phyloP scores from a whole-genome alignment of 768 basidiomycete genomes.

The Podaxis sp. region DNA sequence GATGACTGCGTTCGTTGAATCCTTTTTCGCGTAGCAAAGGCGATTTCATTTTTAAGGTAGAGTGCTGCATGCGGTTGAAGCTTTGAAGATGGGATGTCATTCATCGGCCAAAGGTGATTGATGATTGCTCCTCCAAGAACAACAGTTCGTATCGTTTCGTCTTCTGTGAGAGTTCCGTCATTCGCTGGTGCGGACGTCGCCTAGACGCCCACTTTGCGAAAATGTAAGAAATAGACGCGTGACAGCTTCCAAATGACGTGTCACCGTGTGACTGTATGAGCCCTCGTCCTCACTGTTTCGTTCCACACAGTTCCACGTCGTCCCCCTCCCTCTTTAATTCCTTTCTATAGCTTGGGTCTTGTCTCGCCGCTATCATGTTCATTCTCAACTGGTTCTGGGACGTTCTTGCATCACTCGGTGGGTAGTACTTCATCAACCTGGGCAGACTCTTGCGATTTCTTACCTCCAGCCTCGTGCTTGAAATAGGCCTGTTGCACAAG shows the following conservation, averaged over 20 bases:
- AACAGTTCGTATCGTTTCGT: neutral
- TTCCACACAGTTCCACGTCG: slow-evolving; percentile 25
- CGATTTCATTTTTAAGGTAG: neutral
- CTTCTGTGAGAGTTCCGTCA: neutral
- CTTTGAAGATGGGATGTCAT: too few species aligned
- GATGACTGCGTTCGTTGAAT: too few species aligned
- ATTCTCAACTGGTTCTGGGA: slow-evolving; percentile 98
- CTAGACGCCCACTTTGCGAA: neutral
- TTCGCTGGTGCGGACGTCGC: neutral
- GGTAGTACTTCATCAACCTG: slow-evolving; percentile 22
- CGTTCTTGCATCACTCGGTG: slow-evolving; percentile 90
- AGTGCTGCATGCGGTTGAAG: neutral
- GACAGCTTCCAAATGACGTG: slow-evolving; percentile 11
- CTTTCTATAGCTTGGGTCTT: slow-evolving; percentile 15
- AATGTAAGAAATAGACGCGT: neutral
- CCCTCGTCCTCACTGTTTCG: neutral
- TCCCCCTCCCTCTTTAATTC: slow-evolving; percentile 13
- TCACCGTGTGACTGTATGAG: slow-evolving; percentile 8
- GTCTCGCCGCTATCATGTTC: slow-evolving; percentile 53
- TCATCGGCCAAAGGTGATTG: too few species aligned
- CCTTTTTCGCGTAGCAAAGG: too few species aligned
- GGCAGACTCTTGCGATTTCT: slow-evolving; percentile 3
- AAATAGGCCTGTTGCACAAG: slow-evolving; percentile 86
- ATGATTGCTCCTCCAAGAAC: too few species aligned
- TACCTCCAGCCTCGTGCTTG: slow-evolving; percentile 16